These are phyloP conservation scores for Tephrocybe sp. DNA, from an alignment of 768 basidiomycete genomes.

Conservation along the genomic window DNA sequence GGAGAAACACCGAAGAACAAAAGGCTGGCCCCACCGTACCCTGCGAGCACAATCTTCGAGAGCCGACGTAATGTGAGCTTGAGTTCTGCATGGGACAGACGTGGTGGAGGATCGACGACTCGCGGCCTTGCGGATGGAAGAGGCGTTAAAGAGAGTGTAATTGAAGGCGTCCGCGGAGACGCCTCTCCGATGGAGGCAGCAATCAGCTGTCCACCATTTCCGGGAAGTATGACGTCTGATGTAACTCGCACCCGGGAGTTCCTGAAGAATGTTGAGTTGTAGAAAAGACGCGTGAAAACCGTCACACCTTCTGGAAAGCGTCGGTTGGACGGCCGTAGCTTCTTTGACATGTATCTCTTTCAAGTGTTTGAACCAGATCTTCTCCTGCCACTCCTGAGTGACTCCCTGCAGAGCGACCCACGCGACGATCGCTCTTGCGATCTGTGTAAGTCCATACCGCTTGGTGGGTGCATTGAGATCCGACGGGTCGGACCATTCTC, in stretches of 20 bases:
- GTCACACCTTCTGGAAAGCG: constrained; percentile 35
- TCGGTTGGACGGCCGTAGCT: constrained; percentile 27
- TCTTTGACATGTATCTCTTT: constrained; percentile 66
- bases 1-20: constrained; percentile 76
- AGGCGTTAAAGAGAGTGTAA: constrained; percentile 17
- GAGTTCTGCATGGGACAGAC: constrained; percentile 47
- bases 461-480: constrained; percentile 56
- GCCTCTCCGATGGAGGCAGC: constrained; percentile 80
- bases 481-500: constrained; percentile 68
- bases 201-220: constrained; percentile 69
- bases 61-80: constrained; percentile 73
- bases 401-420: constrained; percentile 83
- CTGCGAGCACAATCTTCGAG: constrained; percentile 81
- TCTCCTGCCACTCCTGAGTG: constrained; percentile 80
- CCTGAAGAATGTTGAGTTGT: constrained; percentile 20
- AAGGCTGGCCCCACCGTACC: constrained; percentile 80
- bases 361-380: constrained; percentile 63
- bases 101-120: constrained; percentile 10
- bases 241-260: constrained; percentile 71
- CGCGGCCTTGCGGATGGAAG: constrained; percentile 9
- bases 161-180: constrained; percentile 32
- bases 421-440: constrained; percentile 69
- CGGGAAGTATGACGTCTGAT: constrained; percentile 69
- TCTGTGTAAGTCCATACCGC: constrained; percentile 62
- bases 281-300: not conserved